Evolutionary conservation across 495 filamentous ascomycete genomes (phyloP), one percentile per base, ranked within the genome.

Genomic region (Daldinia childiae): DNA sequence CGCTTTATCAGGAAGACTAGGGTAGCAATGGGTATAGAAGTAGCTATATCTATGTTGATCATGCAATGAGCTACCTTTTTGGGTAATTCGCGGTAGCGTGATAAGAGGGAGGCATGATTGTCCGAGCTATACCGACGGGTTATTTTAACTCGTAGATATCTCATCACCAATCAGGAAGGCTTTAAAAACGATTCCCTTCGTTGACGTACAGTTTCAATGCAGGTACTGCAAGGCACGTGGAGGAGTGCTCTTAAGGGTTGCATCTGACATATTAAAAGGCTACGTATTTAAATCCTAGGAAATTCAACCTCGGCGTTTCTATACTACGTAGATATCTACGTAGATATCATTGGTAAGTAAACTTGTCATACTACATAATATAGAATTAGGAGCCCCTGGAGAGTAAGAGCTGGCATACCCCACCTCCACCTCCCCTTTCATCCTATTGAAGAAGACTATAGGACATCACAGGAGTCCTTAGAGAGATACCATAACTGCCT

Each of bases 1-100:
- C 61, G 55, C 43, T 65, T 65, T 60, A 65, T 62, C 56, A 65
- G 62, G 45, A 57, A 65, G 30, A 62, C 32, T 55, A 71, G 68
- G 68, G 68, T 71, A 41, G 68, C 48, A 71, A 19, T 56, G 21
- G n/a, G 48, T 38, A 19, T 48, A 48, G 19, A 48, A 30, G 6
- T 62, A 69, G 43, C 43, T 24, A 48, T 48, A 48, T 21, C 17
- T 48, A 21, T 11, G 43, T 21, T 48, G 43, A 48, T 48, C 43
- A 48, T 48, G 19, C 2, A 48, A 6, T 24, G 43, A 48, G 17
- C 43, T 48, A 48, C 43, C 43, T 21, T 48, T 48, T 48, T 48
- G 43, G 43, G 43, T 4, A 48, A 48, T 24, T 48, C 43, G 17
- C 43, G 43, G 43, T 12, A 48, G 43, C 43, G 43, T 48, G 43